These are phyloP conservation scores for Tuber umbilicatum DNA, from an alignment of 495 filamentous ascomycete genomes.

Conservation along the genomic window DNA sequence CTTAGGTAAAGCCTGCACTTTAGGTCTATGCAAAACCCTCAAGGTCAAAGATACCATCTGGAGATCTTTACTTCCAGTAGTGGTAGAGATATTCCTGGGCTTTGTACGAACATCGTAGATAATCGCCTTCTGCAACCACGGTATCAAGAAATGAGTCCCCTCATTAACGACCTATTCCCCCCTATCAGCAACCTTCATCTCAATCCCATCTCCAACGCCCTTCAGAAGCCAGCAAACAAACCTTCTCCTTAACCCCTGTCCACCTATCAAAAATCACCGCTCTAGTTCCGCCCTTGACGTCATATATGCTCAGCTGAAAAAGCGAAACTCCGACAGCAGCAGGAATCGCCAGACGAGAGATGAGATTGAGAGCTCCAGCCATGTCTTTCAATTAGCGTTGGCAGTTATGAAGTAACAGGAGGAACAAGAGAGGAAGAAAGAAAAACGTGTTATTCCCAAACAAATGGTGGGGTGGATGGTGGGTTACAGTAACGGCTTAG, in stretches of 20 bases:
- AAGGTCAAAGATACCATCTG: slow-evolving; percentile 99
- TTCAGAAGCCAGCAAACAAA: slow-evolving; percentile 23
- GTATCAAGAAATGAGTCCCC: slow-evolving; percentile 93
- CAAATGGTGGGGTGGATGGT: background rate
- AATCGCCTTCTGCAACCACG: slow-evolving; percentile 92
- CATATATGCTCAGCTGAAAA: slow-evolving; percentile 76
- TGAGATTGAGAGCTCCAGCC: slow-evolving; percentile 48
- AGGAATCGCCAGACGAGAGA: slow-evolving; percentile 70
- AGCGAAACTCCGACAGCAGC: slow-evolving; percentile 56
- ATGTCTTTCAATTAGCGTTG: slow-evolving; percentile 37
- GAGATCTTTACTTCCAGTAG: slow-evolving; percentile 95
- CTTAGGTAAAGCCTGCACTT: slow-evolving; percentile 84
- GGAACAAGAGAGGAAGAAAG: background rate
- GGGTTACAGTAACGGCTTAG: slow-evolving; percentile 3
- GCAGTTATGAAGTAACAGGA: slow-evolving; percentile 19
- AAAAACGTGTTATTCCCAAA: background rate
- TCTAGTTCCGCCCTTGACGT: slow-evolving; percentile 86
- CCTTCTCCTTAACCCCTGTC: slow-evolving; percentile 79
- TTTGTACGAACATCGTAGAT: slow-evolving; percentile 97
- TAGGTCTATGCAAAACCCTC: slow-evolving; percentile 88
- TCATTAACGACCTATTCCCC: slow-evolving; percentile 66
- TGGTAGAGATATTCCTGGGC: slow-evolving; percentile 94
- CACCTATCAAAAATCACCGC: slow-evolving; percentile 98
- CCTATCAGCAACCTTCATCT: background rate
- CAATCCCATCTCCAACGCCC: background rate